Conservation (phyloP, 2,329 filamentous ascomycete genomes). For the Microsporum ferrugineum region DNA sequence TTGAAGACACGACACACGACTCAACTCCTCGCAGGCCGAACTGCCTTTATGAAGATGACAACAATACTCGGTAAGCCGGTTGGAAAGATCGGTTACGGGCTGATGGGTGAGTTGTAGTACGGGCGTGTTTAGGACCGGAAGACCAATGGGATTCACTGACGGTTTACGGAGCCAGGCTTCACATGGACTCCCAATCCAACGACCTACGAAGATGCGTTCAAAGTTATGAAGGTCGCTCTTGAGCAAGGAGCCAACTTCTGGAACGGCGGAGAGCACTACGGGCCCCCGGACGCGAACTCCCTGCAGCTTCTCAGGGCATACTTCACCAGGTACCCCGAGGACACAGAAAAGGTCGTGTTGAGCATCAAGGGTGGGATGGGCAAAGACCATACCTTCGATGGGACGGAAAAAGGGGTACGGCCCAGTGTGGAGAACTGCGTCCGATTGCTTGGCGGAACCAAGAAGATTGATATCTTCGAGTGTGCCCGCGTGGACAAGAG, state of each 20-base stretch:
- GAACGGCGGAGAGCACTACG: conserved; percentile 26
- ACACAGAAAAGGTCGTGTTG: conserved; percentile 20
- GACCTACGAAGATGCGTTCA: conserved; percentile 26
- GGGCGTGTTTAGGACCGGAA: background rate
- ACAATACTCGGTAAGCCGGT: conserved; percentile 18
- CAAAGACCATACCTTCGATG: conserved; percentile 31
- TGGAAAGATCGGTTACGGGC: conserved; percentile 18
- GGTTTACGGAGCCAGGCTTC: conserved; percentile 10
- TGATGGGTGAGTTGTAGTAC: conserved; percentile 15
- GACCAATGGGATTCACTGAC: background rate
- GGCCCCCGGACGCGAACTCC: conserved; percentile 20
- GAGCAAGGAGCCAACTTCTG: conserved; percentile 23
- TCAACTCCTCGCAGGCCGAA: background rate
- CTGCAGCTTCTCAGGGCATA: conserved; percentile 21
- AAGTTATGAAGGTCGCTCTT: conserved; percentile 43
- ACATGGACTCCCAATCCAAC: conserved; percentile 17
- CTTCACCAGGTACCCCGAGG: conserved; percentile 21
- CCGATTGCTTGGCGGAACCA: conserved; percentile 36
- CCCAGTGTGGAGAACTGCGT: conserved; percentile 46
- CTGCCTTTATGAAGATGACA: conserved; percentile 7
- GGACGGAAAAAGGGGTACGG: conserved; percentile 41
- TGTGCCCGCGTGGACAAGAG: conserved; percentile 43
- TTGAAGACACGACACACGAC: background rate
- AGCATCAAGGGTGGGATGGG: conserved; percentile 22
- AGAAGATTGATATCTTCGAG: conserved; percentile 49